A percentile compares a stretch with the other conserved stretches of the same genome.
Conservation (phyloP, 192 early-diverging fungal genomes). For the Umbelopsis sp. region DNA sequence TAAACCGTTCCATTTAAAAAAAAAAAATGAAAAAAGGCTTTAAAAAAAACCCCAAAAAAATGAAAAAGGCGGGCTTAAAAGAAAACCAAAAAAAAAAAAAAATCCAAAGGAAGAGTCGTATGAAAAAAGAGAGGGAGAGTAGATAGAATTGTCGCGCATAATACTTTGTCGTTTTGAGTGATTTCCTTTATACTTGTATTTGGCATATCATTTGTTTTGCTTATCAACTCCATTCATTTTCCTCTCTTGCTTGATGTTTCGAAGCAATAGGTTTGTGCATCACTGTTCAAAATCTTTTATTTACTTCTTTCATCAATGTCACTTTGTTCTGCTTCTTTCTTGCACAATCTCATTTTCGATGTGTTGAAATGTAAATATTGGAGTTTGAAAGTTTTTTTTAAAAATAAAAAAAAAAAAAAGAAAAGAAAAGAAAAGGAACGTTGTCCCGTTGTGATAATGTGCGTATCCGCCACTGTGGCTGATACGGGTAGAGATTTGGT, state of each 20-base stretch:
- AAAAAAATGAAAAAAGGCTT: background rate
- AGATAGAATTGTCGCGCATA: background rate
- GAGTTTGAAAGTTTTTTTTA: background rate
- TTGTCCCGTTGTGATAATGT: too few relatives aligned
- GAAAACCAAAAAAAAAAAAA: background rate
- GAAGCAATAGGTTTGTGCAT: background rate
- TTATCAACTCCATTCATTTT: background rate
- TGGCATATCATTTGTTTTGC: background rate
- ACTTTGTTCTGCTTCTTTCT: constrained; percentile 10
- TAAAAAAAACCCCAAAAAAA: background rate
- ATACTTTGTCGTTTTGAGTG: background rate
- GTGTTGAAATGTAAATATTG: constrained; percentile 17
- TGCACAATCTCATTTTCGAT: constrained; percentile 6
- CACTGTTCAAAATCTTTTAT: too few relatives aligned
- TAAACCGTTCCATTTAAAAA: background rate
- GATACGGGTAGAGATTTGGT: too few relatives aligned
- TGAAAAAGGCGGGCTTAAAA: background rate
- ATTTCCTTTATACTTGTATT: constrained; percentile 2
- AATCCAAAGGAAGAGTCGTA: background rate
- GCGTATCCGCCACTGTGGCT: too few relatives aligned
- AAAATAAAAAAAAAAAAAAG: too few relatives aligned
- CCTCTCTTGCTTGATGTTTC: background rate
- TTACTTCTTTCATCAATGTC: background rate
- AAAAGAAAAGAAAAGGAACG: too few relatives aligned
- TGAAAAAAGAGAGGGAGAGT: background rate